Percentiles rank a stretch among this genome's conserved stretches.
These are phyloP conservation scores for Colletotrichum sp. DNA, from an alignment of 2,329 filamentous ascomycete genomes.

Conservation along the genomic window DNA sequence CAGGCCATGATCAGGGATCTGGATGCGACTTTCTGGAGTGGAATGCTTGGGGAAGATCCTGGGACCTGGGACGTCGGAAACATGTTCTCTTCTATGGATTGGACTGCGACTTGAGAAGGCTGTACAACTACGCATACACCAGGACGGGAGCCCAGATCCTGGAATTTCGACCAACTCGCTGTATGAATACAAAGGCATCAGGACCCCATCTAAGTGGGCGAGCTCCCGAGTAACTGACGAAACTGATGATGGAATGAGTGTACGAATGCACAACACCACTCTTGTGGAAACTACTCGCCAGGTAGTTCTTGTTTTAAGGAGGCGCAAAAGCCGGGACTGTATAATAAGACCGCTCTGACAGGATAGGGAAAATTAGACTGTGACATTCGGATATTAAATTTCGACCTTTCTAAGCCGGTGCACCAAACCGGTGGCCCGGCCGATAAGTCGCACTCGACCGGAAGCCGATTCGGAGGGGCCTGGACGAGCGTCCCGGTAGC, in stretches of 20 bases:
- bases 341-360: neutral
- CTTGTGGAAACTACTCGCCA: neutral
- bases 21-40: slow-evolving; percentile 25
- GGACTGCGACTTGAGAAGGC: slow-evolving; percentile 8
- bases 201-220: neutral
- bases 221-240: neutral
- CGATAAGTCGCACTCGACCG: neutral
- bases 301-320: neutral
- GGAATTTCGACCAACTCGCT: neutral
- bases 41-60: slow-evolving; percentile 6
- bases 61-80: neutral
- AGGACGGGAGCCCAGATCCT: neutral
- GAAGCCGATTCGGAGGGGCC: neutral
- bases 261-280: neutral
- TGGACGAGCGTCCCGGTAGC: neutral
- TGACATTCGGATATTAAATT: neutral
- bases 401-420: neutral
- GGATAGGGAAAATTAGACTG: neutral
- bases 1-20: slow-evolving; percentile 29
- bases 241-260: neutral
- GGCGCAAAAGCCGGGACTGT: neutral
- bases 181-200: neutral
- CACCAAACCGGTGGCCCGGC: neutral
- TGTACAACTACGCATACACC: neutral
- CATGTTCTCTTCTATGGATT: slow-evolving; percentile 16